These are phyloP conservation scores for Yarrowia sp. DNA, from an alignment of 805 yeast genomes.

Conservation along the genomic window DNA sequence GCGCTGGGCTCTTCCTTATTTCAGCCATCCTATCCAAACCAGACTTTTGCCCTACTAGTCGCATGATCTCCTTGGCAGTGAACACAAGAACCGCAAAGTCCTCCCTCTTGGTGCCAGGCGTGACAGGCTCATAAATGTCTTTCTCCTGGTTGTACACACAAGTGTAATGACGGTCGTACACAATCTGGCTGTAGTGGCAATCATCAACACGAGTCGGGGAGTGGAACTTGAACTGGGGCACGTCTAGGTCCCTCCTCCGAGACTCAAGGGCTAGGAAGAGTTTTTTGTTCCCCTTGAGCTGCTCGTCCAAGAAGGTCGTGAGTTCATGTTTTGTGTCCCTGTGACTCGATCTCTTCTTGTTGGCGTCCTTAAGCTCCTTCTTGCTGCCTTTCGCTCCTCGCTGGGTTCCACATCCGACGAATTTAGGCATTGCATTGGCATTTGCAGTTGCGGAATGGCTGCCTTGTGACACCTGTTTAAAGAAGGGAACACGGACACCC, in stretches of 20 bases:
- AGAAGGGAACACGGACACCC: too few species aligned
- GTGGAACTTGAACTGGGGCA: neutral
- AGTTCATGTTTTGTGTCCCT: constrained; percentile 7
- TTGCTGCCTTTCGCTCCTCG: neutral
- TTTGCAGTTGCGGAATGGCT: too few species aligned
- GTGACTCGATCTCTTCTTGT: constrained; percentile 1
- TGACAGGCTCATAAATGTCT: constrained; percentile 30
- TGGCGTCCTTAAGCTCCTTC: constrained; percentile 9
- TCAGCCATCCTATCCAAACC: neutral
- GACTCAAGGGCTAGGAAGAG: neutral
- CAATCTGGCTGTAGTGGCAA: too few species aligned
- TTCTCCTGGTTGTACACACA: constrained; percentile 28
- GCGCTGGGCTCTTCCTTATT: neutral
- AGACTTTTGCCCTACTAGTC: neutral
- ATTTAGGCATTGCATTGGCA: too few species aligned
- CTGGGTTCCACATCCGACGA: neutral
- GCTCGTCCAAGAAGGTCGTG: neutral
- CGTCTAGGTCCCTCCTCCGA: neutral
- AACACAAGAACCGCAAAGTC: neutral
- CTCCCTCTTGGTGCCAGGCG: neutral
- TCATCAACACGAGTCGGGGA: neutral
- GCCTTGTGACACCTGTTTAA: too few species aligned
- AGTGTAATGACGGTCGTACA: neutral
- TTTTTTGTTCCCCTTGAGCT: constrained; percentile 25
- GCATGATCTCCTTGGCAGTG: neutral